Evolutionary conservation across 371 early-diverging fungal species (phyloP), one percentile per base, ranked within the genome.

Genomic region (Zychaea mexicana): DNA sequence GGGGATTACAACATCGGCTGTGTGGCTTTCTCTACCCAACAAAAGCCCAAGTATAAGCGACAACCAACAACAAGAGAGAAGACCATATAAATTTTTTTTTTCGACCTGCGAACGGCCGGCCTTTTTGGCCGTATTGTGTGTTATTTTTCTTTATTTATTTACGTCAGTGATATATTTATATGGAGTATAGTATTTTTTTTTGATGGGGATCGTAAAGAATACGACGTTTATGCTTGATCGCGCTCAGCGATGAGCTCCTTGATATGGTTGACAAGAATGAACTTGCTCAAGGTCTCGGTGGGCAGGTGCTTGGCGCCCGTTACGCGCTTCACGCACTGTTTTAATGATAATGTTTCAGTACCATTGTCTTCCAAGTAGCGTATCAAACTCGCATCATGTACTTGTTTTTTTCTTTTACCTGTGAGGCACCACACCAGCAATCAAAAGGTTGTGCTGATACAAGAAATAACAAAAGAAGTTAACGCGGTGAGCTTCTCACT

Each of bases 391-490:
- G 38, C 15, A 9, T 36, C 9, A 27, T 27, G 15, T 32, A n/a
- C 8, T 31, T n/a, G n/a, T n/a, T n/a, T 30, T 21, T 27, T 5
- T 31, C 3, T 30, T 47, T 62, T 70, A 80, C 81, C 67, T 78
- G 66, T 19, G 70, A 55, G 7, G 86, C 70, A 31, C 88, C 88
- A 66, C 94, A 94, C 92, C 92, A 92, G 74, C 94, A 94, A 24
- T 84, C 76, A 70, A 94, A 94, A 6, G 92, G 90, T 74, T 94
- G 89, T 47, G 77, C 76, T 79, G n/a, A n/a, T n/a, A n/a, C n/a
- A n/a, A n/a, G n/a, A 42, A 42, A 70, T 26, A 46, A 22, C 19
- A n/a, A 3, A 28, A 62, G 21, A 47, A 46, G 30, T 38, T 54
- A 31, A 26, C 30, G n/a, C 22, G 27, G 32, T 42, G 46, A 47